Conservation (phyloP, 768 basidiomycete species). For the Mycena chlorophos region DNA sequence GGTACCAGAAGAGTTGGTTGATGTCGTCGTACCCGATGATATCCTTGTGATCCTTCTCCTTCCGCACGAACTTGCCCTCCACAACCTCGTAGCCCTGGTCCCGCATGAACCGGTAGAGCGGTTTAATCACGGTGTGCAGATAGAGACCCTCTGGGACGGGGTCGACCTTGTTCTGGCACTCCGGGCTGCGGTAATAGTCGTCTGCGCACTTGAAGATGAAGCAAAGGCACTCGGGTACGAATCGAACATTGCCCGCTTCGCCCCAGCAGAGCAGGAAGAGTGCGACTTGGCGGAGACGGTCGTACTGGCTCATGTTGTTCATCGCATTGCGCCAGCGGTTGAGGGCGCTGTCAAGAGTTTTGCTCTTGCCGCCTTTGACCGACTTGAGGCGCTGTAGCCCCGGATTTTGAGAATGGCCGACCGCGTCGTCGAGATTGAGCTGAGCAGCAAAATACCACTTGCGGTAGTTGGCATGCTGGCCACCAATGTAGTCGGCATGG, state of each 20-base stretch:
- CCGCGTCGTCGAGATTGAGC: conserved; percentile 97
- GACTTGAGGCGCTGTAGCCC: conserved; percentile 87
- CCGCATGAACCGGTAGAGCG: conserved; percentile 92
- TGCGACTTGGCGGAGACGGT: conserved; percentile 93
- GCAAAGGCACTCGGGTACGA: conserved; percentile 94
- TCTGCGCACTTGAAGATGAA: conserved; percentile 99
- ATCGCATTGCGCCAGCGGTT: conserved; percentile 97
- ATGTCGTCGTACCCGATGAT: conserved; percentile 99
- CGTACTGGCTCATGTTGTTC: conserved; percentile 99
- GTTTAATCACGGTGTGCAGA: conserved; percentile 88
- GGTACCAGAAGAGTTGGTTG: conserved; percentile 99
- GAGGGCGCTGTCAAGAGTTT: conserved; percentile 86
- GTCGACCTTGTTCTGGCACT: conserved; percentile 93
- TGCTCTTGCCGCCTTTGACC: conserved; percentile 62
- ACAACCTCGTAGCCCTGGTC: conserved; percentile 97
- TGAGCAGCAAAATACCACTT: conserved; percentile 99
- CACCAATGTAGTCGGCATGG: conserved; percentile 98
- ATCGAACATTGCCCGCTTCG: conserved; percentile 95
- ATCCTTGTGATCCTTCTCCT: conserved; percentile 91
- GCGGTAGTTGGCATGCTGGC: conserved; percentile 97
- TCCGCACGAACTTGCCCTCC: conserved; percentile 91
- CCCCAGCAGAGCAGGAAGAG: conserved; percentile 98
- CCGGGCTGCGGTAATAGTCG: conserved; percentile 97
- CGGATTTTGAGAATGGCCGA: conserved; percentile 92
- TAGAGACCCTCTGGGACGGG: conserved; percentile 95